Percentiles rank a stretch among this genome's conserved stretches.
Evolutionary conservation across 495 filamentous ascomycete genomes (phyloP).

Genomic region (Margaritispora aquatica): DNA sequence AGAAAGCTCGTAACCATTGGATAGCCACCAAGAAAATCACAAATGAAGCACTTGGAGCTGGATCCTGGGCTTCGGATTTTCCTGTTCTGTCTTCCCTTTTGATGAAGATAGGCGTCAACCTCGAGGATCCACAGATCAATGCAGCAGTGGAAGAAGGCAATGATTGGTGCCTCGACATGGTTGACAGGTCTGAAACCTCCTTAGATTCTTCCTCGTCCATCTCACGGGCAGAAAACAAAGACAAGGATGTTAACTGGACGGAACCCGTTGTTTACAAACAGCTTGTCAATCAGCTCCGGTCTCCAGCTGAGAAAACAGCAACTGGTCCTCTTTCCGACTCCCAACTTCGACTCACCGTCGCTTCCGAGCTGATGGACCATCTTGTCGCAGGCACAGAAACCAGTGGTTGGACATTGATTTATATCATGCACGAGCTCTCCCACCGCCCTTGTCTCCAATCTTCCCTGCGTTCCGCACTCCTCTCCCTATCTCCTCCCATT

Average conservation of each 20-base stretch:
- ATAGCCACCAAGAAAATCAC: constrained; percentile 22
- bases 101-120: not conserved
- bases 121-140: constrained; percentile 3
- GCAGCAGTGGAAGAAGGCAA: constrained; percentile 4
- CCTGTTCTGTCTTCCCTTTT: not conserved
- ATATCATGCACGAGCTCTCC: constrained; percentile 62
- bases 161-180: constrained; percentile 5
- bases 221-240: not conserved
- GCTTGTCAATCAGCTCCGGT: constrained; percentile 8
- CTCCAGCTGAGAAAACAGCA: constrained; percentile 2
- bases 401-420: constrained; percentile 62
- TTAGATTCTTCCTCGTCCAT: not conserved
- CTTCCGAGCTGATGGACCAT: constrained; percentile 69
- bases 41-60: not conserved
- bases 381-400: constrained; percentile 73
- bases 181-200: constrained; percentile 1
- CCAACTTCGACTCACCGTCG: constrained; percentile 27
- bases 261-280: constrained; percentile 13
- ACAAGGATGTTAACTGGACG: constrained; percentile 4
- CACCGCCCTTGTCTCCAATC: constrained; percentile 46
- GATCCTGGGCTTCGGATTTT: constrained; percentile 5
- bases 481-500: constrained; percentile 33
- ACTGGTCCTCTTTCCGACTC: constrained; percentile 3
- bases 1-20: constrained; percentile 41
- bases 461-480: constrained; percentile 54